Percentiles rank a stretch among this genome's conserved stretches.
phyloP scores from a whole-genome alignment of 164 flowering plant genomes.

The Pachysandra terminalis region DNA sequence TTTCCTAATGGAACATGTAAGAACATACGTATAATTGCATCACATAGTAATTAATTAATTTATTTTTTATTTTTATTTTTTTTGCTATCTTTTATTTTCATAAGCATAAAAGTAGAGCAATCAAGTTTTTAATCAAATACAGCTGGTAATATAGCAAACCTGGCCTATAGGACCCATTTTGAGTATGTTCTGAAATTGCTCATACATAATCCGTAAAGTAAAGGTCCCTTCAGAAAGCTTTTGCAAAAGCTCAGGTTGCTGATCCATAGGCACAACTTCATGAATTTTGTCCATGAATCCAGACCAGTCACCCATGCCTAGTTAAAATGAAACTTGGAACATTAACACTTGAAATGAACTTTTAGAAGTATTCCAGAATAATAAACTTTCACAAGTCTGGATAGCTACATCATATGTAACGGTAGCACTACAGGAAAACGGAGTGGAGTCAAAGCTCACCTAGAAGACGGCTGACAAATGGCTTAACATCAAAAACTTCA shows the following conservation, averaged over 20 bases:
- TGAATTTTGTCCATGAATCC: conserved; percentile 99
- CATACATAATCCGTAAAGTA: conserved; percentile 92
- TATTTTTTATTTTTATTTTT: no score
- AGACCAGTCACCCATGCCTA: conserved; percentile 99
- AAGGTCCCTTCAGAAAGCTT: conserved; percentile 94
- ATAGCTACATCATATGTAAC: background rate
- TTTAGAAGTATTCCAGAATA: background rate
- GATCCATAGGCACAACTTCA: conserved; percentile 99
- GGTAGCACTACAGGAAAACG: background rate
- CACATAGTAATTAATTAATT: no score
- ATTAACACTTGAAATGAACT: background rate
- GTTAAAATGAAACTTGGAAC: conserved; percentile 8
- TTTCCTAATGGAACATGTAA: no score
- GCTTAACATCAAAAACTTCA: conserved; percentile 97
- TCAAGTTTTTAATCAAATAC: background rate
- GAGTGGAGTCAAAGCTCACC: conserved; percentile 35
- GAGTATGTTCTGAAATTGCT: conserved; percentile 89
- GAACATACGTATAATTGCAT: no score
- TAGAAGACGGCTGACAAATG: conserved; percentile 94
- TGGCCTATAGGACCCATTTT: conserved; percentile 99
- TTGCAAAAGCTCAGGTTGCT: conserved; percentile 93
- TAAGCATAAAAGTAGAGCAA: background rate
- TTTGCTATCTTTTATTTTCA: no score
- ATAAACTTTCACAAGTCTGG: background rate
- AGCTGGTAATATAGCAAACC: conserved; percentile 38